Conservation (phyloP, 2,329 filamentous ascomycete species). For the Coniochaeta hoffmannii region DNA sequence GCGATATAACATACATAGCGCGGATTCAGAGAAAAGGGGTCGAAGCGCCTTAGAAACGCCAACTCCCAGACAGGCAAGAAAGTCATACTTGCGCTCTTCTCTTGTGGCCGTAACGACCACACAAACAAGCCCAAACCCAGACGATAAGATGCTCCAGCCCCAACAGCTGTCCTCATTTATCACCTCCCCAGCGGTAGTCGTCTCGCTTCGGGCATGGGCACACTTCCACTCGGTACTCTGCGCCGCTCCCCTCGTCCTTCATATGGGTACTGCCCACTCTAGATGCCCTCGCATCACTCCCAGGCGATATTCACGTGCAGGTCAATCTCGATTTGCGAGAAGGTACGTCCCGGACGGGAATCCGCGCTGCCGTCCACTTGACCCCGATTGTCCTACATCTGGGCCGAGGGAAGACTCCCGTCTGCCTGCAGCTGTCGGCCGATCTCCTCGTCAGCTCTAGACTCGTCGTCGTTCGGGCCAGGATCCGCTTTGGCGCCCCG, state of each 20-base stretch:
- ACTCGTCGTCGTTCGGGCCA: constrained; percentile 29
- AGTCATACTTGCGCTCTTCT: constrained; percentile 1
- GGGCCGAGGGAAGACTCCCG: constrained; percentile 16
- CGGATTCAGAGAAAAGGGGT: background rate
- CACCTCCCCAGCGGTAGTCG: background rate
- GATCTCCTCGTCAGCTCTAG: constrained; percentile 44
- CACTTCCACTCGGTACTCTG: background rate
- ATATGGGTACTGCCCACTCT: no score
- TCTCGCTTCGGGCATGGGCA: background rate
- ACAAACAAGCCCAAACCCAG: background rate
- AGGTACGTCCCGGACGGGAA: background rate
- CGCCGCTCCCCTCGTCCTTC: no score
- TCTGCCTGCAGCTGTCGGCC: constrained; percentile 44
- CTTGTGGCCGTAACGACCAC: constrained; percentile 16
- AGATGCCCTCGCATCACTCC: no score
- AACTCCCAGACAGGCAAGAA: background rate
- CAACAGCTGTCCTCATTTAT: background rate
- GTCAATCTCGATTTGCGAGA: background rate
- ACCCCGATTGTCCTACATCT: constrained; percentile 20
- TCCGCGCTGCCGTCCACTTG: background rate
- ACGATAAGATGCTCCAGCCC: background rate
- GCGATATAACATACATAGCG: background rate
- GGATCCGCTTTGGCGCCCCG: constrained; percentile 28
- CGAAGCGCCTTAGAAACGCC: background rate
- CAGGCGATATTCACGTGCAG: no score